phyloP scores from a whole-genome alignment of 768 basidiomycete genomes.

The Amanita inopinata region DNA sequence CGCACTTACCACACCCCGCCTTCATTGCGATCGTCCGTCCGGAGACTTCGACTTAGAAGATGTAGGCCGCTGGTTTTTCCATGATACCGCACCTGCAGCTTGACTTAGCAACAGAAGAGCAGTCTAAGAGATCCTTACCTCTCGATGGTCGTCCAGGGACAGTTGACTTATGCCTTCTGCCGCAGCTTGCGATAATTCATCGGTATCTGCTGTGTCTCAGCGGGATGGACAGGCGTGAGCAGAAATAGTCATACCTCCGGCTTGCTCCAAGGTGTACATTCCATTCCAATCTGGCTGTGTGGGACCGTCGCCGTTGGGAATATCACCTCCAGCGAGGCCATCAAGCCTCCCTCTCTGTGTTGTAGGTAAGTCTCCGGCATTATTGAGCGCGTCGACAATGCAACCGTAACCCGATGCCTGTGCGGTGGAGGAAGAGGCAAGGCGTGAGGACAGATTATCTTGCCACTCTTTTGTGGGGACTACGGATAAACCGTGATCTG shows the following conservation, averaged over 20 bases:
- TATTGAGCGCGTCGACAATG: conserved; percentile 9
- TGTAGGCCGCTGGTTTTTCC: conserved; percentile 71
- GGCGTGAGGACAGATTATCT: conserved; percentile 51
- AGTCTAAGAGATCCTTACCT: conserved; percentile 31
- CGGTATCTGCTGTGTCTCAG: conserved; percentile 20
- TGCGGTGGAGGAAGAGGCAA: conserved; percentile 26
- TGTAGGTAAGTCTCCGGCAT: not conserved
- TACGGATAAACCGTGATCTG: conserved; percentile 51
- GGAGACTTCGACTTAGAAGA: conserved; percentile 54
- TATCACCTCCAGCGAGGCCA: conserved; percentile 7
- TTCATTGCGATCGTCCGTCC: conserved; percentile 57
- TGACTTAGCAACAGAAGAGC: not conserved
- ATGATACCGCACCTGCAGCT: conserved; percentile 68
- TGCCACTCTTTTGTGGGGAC: conserved; percentile 74
- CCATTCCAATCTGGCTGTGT: conserved; percentile 42
- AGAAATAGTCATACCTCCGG: conserved; percentile 14
- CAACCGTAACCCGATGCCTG: conserved; percentile 11
- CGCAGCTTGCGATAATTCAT: conserved; percentile 32
- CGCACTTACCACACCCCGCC: conserved; percentile 58
- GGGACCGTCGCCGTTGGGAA: conserved; percentile 28
- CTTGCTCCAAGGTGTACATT: conserved; percentile 48
- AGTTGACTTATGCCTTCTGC: conserved; percentile 57
- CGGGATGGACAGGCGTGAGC: not conserved
- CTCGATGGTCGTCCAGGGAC: conserved; percentile 68
- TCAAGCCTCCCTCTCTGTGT: conserved; percentile 4